phyloP scores from a whole-genome alignment of 202 grass and related monocot genomes.

The Setaria viridis region DNA sequence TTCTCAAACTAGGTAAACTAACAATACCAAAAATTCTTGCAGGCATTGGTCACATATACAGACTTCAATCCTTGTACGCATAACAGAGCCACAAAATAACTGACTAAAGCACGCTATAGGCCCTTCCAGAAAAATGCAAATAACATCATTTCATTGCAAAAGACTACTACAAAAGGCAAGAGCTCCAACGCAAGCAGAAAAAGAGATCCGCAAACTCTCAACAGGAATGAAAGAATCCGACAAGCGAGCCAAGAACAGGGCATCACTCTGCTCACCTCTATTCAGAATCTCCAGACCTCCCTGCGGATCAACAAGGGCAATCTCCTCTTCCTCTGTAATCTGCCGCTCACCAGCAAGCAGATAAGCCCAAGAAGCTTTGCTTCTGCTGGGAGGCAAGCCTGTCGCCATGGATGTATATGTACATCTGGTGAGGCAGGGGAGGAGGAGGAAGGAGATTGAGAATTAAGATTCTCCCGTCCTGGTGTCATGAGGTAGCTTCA shows the following conservation, averaged over 20 bases:
- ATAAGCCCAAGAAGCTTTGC: conserved; percentile 16
- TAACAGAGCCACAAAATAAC: background rate
- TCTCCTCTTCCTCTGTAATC: background rate
- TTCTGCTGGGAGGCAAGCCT: conserved; percentile 41
- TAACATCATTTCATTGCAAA: background rate
- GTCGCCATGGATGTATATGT: conserved; percentile 28
- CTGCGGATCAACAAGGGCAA: conserved; percentile 20
- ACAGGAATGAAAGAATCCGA: conserved; percentile 7
- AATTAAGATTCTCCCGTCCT: conserved; percentile 49
- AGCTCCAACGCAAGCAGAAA: background rate
- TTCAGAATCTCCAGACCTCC: background rate
- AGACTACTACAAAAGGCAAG: background rate
- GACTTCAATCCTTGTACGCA: background rate
- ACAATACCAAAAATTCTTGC: background rate
- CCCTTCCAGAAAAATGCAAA: background rate
- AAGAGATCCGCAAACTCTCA: background rate
- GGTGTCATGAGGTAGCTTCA: conserved; percentile 50
- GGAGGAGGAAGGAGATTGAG: conserved; percentile 43
- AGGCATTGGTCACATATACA: background rate
- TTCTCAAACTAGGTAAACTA: conserved; percentile 15
- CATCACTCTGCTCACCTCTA: conserved; percentile 38
- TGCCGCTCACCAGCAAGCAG: background rate
- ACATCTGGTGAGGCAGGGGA: conserved; percentile 40
- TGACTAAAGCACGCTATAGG: background rate
- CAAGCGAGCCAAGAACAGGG: conserved; percentile 19